Evolutionary conservation across 345 rosid genomes (phyloP), one percentile per base, ranked within the genome.

Genomic region (Pistacia integerrima): DNA sequence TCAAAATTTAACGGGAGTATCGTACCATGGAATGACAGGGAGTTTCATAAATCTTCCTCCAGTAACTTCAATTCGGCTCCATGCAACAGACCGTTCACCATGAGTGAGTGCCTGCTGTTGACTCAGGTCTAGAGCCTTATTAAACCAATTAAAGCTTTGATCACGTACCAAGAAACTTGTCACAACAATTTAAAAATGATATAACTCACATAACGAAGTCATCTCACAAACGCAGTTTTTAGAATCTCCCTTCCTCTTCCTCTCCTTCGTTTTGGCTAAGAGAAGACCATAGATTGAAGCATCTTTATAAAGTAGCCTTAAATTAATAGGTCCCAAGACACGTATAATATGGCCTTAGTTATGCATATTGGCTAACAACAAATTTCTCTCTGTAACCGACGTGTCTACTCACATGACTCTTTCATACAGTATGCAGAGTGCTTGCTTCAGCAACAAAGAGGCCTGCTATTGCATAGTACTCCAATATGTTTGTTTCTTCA

Each of bases 21-120:
- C 12, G 69, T 76, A 61, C 57, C 74, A 76, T 8, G 74, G 38
- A 76, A 59, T 54, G 48, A 68, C 59, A 61, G 59, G 33, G 16
- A 49, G 58, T 76, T 68, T 52, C 61, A 68, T 14, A 67, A 73
- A 59, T 30, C 73, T 67, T 76, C 67, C 67, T 59, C 68, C 33
- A 9, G 51, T 28, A 28, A n/a, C 12, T 60, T 59, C 22, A 68
- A 60, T 35, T 68, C 7, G 68, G 74, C 54, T 76, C 78, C 57
- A 68, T 4, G 25, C 51, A 3, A 52, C 74, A 76, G 78, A 68
- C 56, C 4, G 17, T 73, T 59, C 74, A 35, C 61, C 61, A 48
- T 60, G 25, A 68, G 28, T 62, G 20, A 13, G 67, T 58, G 73
- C 68, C 52, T 18, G 36, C 68, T 33, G 68, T 76, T 59, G 78